Conservation (phyloP, 2,329 filamentous ascomycete genomes). For the Calonectria naviculata region DNA sequence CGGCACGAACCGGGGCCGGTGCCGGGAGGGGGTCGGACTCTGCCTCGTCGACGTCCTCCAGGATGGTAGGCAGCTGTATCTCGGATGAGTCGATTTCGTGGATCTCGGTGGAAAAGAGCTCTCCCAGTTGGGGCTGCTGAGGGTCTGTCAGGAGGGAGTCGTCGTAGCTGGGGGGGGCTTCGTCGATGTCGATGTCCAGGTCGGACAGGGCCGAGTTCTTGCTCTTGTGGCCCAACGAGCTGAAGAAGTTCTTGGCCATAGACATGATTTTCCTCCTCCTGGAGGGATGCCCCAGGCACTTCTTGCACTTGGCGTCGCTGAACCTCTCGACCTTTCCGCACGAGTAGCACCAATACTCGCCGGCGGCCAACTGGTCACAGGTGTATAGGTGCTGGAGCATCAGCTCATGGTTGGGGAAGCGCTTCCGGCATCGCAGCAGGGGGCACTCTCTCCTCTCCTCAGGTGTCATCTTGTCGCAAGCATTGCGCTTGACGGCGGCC, state of each 20-base stretch:
- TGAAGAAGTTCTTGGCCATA: conserved; percentile 66
- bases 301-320: conserved; percentile 61
- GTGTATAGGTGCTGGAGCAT: conserved; percentile 65
- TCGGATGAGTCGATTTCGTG: conserved; percentile 64
- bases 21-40: conserved; percentile 30
- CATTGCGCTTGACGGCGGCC: conserved; percentile 66
- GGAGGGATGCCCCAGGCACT: conserved; percentile 61
- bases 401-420: conserved; percentile 62
- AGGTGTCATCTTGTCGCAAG: conserved; percentile 57
- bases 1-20: conserved; percentile 20
- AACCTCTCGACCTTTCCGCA: conserved; percentile 64
- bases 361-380: conserved; percentile 59
- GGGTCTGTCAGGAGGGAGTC: conserved; percentile 51
- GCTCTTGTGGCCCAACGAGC: conserved; percentile 61
- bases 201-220: conserved; percentile 45
- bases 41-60: conserved; percentile 39
- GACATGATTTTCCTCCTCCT: conserved; percentile 63
- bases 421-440: conserved; percentile 61
- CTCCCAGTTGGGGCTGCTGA: conserved; percentile 42
- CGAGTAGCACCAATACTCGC: conserved; percentile 68
- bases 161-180: conserved; percentile 61
- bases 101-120: conserved; percentile 62
- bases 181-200: conserved; percentile 44
- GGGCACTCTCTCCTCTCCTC: conserved; percentile 64
- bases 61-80: conserved; percentile 46